phyloP scores from a whole-genome alignment of 2,329 filamentous ascomycete genomes.

The Penicillium fuscoglaucum region DNA sequence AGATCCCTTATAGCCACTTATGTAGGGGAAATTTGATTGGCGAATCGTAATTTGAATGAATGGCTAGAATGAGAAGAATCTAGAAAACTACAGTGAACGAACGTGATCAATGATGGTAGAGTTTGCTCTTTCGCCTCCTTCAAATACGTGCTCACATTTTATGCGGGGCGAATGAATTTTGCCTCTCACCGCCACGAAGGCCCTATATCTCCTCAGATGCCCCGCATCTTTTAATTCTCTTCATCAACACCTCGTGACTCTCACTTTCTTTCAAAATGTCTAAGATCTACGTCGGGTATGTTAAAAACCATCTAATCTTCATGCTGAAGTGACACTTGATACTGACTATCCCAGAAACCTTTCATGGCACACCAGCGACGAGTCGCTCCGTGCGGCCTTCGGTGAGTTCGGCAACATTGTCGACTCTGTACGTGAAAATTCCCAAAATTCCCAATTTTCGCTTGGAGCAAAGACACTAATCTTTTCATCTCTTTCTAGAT shows the following conservation, averaged over 20 bases:
- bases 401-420: conserved; percentile 11
- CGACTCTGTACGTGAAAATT: conserved; percentile 15
- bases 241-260: conserved; percentile 7
- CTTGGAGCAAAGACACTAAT: neutral
- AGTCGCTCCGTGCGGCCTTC: conserved; percentile 13
- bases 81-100: neutral
- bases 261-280: conserved; percentile 14
- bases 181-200: conserved; percentile 10
- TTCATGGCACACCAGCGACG: conserved; percentile 16
- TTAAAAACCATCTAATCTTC: neutral
- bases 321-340: neutral
- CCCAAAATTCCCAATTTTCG: neutral
- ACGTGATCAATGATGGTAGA: neutral
- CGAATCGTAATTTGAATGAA: neutral
- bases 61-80: neutral
- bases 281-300: conserved; percentile 21
- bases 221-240: conserved; percentile 13
- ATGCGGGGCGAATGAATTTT: conserved; percentile 6
- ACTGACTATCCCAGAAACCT: conserved; percentile 13
- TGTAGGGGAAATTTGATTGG: neutral
- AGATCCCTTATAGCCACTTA: neutral
- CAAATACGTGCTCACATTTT: neutral
- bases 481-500: conserved; percentile 4
- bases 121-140: neutral
- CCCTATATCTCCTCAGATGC: conserved; percentile 8